Conservation (phyloP, 106 monocot species). For the Acanthochlamys bracteata region DNA sequence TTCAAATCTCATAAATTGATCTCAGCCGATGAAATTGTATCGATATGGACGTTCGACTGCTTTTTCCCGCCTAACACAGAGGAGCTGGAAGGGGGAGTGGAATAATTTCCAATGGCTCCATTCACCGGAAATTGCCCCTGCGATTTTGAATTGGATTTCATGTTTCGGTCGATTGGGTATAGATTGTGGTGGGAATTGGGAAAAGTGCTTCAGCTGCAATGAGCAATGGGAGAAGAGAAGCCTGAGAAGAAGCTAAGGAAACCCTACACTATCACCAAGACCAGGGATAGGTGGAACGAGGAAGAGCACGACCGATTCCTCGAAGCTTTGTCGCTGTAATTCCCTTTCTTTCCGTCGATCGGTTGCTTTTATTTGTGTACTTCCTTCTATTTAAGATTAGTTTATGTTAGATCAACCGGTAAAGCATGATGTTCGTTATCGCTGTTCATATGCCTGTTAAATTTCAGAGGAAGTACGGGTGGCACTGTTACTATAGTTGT, state of each 20-base stretch:
- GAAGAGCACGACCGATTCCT: slow-evolving; percentile 16
- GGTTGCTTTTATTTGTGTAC: too few relatives aligned
- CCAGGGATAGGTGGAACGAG: slow-evolving; percentile 10
- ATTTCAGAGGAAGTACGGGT: too few relatives aligned
- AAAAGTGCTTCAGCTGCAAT: not conserved
- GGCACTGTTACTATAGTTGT: too few relatives aligned
- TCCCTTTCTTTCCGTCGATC: too few relatives aligned
- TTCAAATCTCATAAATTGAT: not conserved
- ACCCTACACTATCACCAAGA: slow-evolving; percentile 16
- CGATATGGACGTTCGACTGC: too few relatives aligned
- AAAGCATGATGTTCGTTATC: too few relatives aligned
- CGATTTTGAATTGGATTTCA: too few relatives aligned
- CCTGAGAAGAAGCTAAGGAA: slow-evolving; percentile 9
- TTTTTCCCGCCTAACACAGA: slow-evolving; percentile 6
- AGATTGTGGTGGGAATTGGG: not conserved
- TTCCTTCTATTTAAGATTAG: too few relatives aligned
- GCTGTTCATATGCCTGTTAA: too few relatives aligned
- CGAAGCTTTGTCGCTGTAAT: slow-evolving; percentile 4
- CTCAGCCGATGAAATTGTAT: too few relatives aligned
- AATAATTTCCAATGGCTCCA: slow-evolving; percentile 6
- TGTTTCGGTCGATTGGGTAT: too few relatives aligned
- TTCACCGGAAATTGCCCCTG: slow-evolving; percentile 1
- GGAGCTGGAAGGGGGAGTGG: not conserved
- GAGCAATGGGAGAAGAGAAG: not conserved
- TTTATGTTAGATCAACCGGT: too few relatives aligned